Evolutionary conservation across 2,329 filamentous ascomycete genomes (phyloP).

Genomic region (Podosphaera xanthii): DNA sequence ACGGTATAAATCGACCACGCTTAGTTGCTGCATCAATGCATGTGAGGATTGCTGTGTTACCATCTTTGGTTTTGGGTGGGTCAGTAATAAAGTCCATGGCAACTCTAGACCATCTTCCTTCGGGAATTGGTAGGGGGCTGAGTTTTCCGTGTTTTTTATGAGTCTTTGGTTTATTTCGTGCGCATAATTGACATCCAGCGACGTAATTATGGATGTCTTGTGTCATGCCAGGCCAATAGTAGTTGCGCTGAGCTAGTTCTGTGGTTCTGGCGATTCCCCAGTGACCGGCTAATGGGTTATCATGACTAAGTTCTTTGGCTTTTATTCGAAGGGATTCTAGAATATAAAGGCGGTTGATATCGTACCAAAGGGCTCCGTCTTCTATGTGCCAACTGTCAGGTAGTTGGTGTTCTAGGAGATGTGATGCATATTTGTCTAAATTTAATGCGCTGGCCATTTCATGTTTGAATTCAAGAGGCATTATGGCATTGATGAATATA

Average conservation of each 20-base stretch:
- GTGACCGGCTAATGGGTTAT: background rate
- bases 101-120: background rate
- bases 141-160: background rate
- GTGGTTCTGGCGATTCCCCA: background rate
- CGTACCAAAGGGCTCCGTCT: background rate
- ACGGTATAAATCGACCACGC: background rate
- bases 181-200: background rate
- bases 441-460: background rate
- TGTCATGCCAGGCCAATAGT: background rate
- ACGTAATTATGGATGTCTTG: background rate
- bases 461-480: background rate
- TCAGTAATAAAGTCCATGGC: constrained; percentile 1
- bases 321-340: constrained; percentile 1
- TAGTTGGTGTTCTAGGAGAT: background rate
- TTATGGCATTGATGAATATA: background rate
- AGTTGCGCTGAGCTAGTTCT: background rate
- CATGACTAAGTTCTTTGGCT: constrained; percentile 1
- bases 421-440: background rate
- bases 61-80: background rate
- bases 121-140: background rate
- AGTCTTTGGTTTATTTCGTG: background rate
- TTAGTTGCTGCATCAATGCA: constrained; percentile 1
- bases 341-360: background rate
- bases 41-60: background rate
- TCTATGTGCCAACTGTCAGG: background rate